Conservation (phyloP, 495 filamentous ascomycete genomes). For the Parathielavia appendiculata region DNA sequence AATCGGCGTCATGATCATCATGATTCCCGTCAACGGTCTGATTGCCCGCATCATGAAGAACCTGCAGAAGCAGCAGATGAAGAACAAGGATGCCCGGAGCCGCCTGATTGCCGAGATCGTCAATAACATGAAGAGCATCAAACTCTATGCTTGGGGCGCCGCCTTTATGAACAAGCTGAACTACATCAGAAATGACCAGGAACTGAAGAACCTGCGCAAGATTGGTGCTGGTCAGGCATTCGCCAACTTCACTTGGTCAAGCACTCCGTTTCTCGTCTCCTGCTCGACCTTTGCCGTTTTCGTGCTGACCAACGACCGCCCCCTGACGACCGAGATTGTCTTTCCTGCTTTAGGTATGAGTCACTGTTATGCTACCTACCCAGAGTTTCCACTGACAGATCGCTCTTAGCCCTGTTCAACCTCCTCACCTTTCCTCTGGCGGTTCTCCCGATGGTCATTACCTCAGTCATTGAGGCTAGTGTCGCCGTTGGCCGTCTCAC, state of each 20-base stretch:
- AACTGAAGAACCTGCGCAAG: conserved; percentile 90
- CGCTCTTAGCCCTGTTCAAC: conserved; percentile 66
- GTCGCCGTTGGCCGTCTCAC: conserved; percentile 87
- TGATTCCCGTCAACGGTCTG: conserved; percentile 94
- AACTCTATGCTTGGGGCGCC: conserved; percentile 94
- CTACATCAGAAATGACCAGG: conserved; percentile 88
- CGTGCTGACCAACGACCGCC: conserved; percentile 71
- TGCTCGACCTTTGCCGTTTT: conserved; percentile 96
- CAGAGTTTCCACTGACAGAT: background rate
- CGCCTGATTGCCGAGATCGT: conserved; percentile 94
- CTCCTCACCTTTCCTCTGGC: conserved; percentile 91
- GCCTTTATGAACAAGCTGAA: conserved; percentile 98
- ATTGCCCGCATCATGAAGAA: conserved; percentile 92
- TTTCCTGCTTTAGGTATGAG: conserved; percentile 73
- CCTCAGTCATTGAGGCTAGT: conserved; percentile 89
- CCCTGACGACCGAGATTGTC: conserved; percentile 88
- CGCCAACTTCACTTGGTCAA: conserved; percentile 98
- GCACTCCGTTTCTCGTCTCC: conserved; percentile 97
- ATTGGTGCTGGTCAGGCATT: conserved; percentile 91
- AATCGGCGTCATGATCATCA: conserved; percentile 90
- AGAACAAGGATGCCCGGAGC: conserved; percentile 94
- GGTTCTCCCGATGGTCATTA: conserved; percentile 96
- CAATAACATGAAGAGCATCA: conserved; percentile 99
- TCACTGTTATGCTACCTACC: too few species aligned
- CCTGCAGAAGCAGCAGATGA: conserved; percentile 95